phyloP scores from a whole-genome alignment of 768 basidiomycete species.

The Leccinellum rugosiceps region DNA sequence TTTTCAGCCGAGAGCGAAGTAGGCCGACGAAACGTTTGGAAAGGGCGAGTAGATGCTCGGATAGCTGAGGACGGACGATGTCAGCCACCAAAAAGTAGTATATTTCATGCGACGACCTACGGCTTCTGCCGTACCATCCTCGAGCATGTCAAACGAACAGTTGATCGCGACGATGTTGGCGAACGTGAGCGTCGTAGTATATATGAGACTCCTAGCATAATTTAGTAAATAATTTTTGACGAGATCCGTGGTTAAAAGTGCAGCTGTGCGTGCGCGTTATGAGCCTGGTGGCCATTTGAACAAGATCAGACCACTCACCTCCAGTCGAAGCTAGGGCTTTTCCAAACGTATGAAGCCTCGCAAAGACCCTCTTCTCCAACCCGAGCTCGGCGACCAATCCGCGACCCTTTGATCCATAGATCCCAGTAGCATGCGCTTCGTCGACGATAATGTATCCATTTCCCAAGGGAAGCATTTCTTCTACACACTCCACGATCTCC shows the following conservation, averaged over 20 bases:
- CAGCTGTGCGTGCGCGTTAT: slow-evolving; percentile 45
- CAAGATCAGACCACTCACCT: slow-evolving; percentile 48
- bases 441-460: slow-evolving; percentile 82
- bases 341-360: slow-evolving; percentile 87
- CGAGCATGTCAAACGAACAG: slow-evolving; percentile 77
- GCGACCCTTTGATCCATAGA: slow-evolving; percentile 77
- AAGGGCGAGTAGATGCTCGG: slow-evolving; percentile 20
- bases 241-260: slow-evolving; percentile 66
- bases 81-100: slow-evolving; percentile 19
- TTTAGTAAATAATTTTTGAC: slow-evolving; percentile 86
- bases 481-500: slow-evolving; percentile 61
- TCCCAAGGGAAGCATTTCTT: slow-evolving; percentile 55
- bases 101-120: slow-evolving; percentile 26
- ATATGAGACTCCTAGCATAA: slow-evolving; percentile 88
- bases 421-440: slow-evolving; percentile 90
- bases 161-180: slow-evolving; percentile 73
- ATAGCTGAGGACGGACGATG: slow-evolving; percentile 29
- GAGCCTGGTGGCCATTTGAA: background rate
- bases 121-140: slow-evolving; percentile 58
- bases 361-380: slow-evolving; percentile 67
- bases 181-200: slow-evolving; percentile 82
- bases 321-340: slow-evolving; percentile 86
- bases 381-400: slow-evolving; percentile 73
- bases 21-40: slow-evolving; percentile 32
- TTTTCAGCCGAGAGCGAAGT: slow-evolving; percentile 30